These are phyloP conservation scores for Linderniella brevidens DNA, from an alignment of 257 asterid species.

Conservation along the genomic window DNA sequence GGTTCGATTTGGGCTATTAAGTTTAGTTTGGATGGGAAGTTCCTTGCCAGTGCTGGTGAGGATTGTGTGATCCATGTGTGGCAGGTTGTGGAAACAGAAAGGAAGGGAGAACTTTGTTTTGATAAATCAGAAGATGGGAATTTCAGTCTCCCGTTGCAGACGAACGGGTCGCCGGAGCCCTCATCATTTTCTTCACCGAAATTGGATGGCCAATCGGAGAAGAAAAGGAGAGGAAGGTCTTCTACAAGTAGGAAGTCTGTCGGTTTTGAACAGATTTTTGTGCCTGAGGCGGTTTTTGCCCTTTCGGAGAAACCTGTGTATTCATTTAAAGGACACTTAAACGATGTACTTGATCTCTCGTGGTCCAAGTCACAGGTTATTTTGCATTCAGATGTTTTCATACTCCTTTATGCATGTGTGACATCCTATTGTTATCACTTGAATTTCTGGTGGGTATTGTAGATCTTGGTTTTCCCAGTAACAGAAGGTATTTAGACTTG, in stretches of 20 bases:
- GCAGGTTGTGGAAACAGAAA: slow-evolving; percentile 73
- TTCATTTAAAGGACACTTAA: slow-evolving; percentile 76
- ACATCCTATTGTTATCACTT: too few species aligned
- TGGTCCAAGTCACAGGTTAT: slow-evolving; percentile 99
- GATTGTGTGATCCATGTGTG: slow-evolving; percentile 91
- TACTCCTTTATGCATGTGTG: too few species aligned
- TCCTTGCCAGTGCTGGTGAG: slow-evolving; percentile 98
- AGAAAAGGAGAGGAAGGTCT: slow-evolving; percentile 73
- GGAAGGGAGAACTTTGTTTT: slow-evolving; percentile 63
- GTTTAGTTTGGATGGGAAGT: slow-evolving; percentile 92
- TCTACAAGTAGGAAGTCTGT: slow-evolving; percentile 73
- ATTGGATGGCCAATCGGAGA: slow-evolving; percentile 55
- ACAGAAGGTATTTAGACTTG: too few species aligned
- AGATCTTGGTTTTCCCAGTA: too few species aligned
- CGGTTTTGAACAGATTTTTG: slow-evolving; percentile 64
- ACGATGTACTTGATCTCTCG: slow-evolving; percentile 84
- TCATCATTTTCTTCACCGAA: slow-evolving; percentile 62
- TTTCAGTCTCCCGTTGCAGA: slow-evolving; percentile 44
- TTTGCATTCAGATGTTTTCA: slow-evolving; percentile 3
- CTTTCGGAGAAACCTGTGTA: slow-evolving; percentile 73
- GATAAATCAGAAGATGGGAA: slow-evolving; percentile 82
- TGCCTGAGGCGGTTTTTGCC: slow-evolving; percentile 69
- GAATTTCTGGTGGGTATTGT: too few species aligned
- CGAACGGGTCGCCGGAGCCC: slow-evolving; percentile 80
- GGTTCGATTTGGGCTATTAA: slow-evolving; percentile 95